Conservation (phyloP, 345 rosid genomes). For the Clarkia xantiana region DNA sequence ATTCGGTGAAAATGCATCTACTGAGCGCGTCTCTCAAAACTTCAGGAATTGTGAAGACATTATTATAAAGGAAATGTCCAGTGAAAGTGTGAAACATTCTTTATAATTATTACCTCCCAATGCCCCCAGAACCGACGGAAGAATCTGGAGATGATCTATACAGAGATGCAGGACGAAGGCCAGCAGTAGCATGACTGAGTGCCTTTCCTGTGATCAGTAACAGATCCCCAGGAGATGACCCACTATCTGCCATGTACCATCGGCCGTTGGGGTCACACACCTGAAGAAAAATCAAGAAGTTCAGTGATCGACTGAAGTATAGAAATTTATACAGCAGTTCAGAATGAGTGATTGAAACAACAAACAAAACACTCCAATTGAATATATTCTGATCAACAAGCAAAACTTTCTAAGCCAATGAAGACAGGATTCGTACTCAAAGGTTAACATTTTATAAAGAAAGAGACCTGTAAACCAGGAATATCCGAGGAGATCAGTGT, state of each 20-base stretch:
- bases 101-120: slow-evolving; percentile 48
- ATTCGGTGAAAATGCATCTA: too few relatives aligned
- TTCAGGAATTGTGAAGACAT: too few relatives aligned
- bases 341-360: too few relatives aligned
- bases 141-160: slow-evolving; percentile 53
- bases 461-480: slow-evolving; percentile 64
- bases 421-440: too few relatives aligned
- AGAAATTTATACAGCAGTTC: too few relatives aligned
- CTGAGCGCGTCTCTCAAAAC: too few relatives aligned
- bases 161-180: slow-evolving; percentile 78
- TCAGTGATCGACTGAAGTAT: background rate
- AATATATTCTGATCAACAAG: too few relatives aligned
- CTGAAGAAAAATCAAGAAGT: slow-evolving; percentile 20
- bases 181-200: slow-evolving; percentile 88
- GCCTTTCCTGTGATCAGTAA: slow-evolving; percentile 87
- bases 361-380: too few relatives aligned
- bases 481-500: slow-evolving; percentile 70
- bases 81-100: background rate
- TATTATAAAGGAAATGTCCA: background rate
- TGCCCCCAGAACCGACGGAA: slow-evolving; percentile 26
- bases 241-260: slow-evolving; percentile 89
- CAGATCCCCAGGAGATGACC: slow-evolving; percentile 58
- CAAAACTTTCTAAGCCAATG: too few relatives aligned
- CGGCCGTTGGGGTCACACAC: slow-evolving; percentile 95
- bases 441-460: background rate